These are phyloP conservation scores for Coniochaeta prunicola DNA, from an alignment of 2,329 filamentous ascomycete species.

Conservation along the genomic window DNA sequence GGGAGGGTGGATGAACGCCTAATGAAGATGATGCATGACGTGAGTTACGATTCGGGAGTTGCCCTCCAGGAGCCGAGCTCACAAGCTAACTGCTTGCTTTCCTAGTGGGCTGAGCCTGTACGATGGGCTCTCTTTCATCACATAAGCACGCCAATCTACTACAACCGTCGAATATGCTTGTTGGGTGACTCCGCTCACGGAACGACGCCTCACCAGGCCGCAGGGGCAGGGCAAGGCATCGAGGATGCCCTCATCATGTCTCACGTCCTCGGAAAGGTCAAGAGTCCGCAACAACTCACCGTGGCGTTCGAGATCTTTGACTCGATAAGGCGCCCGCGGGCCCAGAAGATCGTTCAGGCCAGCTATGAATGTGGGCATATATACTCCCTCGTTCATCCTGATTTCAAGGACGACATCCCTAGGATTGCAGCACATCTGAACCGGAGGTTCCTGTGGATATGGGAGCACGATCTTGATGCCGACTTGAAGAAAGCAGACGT, in stretches of 20 bases:
- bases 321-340: constrained; percentile 6
- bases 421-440: constrained; percentile 21
- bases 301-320: constrained; percentile 9
- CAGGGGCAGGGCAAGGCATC: constrained; percentile 14
- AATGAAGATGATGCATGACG: neutral
- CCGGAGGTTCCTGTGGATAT: constrained; percentile 22
- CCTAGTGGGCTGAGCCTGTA: neutral
- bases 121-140: constrained; percentile 3
- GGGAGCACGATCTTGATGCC: constrained; percentile 19
- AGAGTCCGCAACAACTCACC: constrained; percentile 1
- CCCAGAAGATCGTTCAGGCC: constrained; percentile 7
- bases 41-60: neutral
- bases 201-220: constrained; percentile 16
- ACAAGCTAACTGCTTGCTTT: neutral
- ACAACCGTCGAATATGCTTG: constrained; percentile 8
- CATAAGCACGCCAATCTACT: constrained; percentile 8
- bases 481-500: neutral
- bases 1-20: neutral
- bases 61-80: too few relatives aligned
- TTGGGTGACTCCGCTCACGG: constrained; percentile 15
- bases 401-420: constrained; percentile 18
- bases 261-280: constrained; percentile 9
- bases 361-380: constrained; percentile 4
- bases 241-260: constrained; percentile 14
- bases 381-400: constrained; percentile 18